Base-by-base conservation (phyloP, 2,329 filamentous ascomycete genomes). In the Neofusicoccum laricinum region DNA sequence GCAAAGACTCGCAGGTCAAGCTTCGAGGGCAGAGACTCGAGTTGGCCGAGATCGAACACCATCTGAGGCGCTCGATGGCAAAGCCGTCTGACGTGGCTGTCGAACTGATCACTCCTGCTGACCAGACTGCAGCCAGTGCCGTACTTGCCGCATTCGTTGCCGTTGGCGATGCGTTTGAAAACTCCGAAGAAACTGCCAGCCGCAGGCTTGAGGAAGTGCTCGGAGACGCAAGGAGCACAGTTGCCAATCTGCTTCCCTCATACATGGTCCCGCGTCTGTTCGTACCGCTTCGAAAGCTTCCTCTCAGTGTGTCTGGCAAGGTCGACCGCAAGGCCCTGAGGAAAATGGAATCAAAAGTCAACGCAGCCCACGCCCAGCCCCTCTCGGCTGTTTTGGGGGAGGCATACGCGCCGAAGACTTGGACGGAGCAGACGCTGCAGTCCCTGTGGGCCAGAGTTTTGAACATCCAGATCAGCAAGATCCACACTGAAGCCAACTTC, bases 191-290 rank as follows among this genome's bases (percentile, higher is more conserved):
- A 1, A 17, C 11, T 25, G 19, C 17, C 5, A 21, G n/a, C 0
- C 11, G 10, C 3, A 10, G 4, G 7, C 50, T 55, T n/a, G 11
- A 17, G 30, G 32, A 12, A 3, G 34, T 25, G 6, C 8, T 57
- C 12, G 58, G 32, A 7, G 32, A 38, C 10, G 15, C 45, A 8
- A 45, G 25, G 19, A 51, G 34, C 11, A 43, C 57, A 19, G 48
- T 69, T 19, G 40, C 63, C 6, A 57, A 68, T 25, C 40, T 61
- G 3, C 61, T 79, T 6, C 76, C 78, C 0, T 67, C 71, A 19
- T 75, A 75, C 65, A 78, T 80, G 77, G 73, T 79, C 49, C 78
- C 78, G 7, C 72, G 73, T 11, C 67, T 75, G 1, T 79, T 76
- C 63, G 73, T 80, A 45, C 76, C 76, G 1, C 59, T 79, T 3